A percentile compares a stretch with the other conserved stretches of the same genome.
Evolutionary conservation across 2,329 filamentous ascomycete species (phyloP).

Genomic region (Beauveria scarabaeidicola): DNA sequence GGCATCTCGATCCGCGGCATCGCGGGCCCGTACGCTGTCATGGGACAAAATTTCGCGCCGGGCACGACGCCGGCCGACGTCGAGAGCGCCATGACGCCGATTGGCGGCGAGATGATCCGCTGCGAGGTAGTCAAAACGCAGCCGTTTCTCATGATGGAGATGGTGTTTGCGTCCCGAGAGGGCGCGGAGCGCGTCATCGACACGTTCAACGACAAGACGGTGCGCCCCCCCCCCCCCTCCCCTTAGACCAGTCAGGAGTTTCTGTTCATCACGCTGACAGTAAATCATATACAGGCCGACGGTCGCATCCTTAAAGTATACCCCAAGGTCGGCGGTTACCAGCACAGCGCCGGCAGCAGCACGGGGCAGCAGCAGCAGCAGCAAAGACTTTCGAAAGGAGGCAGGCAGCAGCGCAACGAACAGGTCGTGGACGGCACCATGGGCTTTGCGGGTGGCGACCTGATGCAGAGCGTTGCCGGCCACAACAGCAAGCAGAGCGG

Average conservation of each 20-base stretch:
- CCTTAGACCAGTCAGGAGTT: neutral
- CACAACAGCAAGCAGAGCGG: neutral
- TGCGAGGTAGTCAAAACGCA: slow-evolving; percentile 59
- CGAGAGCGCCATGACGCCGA: slow-evolving; percentile 68
- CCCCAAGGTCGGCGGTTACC: slow-evolving; percentile 47
- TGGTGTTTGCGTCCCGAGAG: slow-evolving; percentile 63
- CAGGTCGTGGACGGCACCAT: slow-evolving; percentile 44
- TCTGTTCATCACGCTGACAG: neutral
- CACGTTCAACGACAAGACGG: slow-evolving; percentile 72
- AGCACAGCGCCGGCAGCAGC: slow-evolving; percentile 13
- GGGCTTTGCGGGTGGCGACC: slow-evolving; percentile 40
- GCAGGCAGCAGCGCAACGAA: slow-evolving; percentile 23
- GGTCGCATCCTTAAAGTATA: slow-evolving; percentile 67
- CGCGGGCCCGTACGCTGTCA: slow-evolving; percentile 61
- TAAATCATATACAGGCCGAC: slow-evolving; percentile 48
- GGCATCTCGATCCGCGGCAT: slow-evolving; percentile 67
- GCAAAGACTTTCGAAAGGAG: slow-evolving; percentile 13
- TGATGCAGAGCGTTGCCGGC: slow-evolving; percentile 30
- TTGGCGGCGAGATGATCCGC: slow-evolving; percentile 59
- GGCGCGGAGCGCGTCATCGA: slow-evolving; percentile 67
- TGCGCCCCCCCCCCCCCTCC: slow-evolving; percentile 29
- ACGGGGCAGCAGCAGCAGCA: slow-evolving; percentile 17
- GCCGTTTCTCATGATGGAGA: slow-evolving; percentile 69
- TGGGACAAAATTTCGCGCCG: slow-evolving; percentile 74
- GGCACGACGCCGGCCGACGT: slow-evolving; percentile 78